phyloP scores from a whole-genome alignment of 1,284 basidiomycete species.

The Moesziomyces parantarcticus region DNA sequence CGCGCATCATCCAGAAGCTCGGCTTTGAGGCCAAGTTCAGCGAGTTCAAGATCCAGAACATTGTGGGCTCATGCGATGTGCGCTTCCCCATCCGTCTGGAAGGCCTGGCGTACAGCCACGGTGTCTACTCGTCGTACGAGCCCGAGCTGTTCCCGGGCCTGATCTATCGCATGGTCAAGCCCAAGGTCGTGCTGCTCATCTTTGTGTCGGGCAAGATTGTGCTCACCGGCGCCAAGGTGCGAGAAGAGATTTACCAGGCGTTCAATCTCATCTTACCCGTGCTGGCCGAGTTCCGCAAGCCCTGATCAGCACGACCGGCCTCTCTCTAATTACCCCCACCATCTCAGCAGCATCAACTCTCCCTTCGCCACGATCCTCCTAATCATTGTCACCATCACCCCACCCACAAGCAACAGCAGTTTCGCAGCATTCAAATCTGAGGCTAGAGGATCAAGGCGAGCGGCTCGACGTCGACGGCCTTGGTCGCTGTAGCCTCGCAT shows the following conservation, averaged over 20 bases:
- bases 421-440: slow-evolving; percentile 29
- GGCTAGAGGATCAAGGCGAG: neutral
- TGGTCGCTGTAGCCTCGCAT: neutral
- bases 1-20: slow-evolving; percentile 98
- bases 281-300: slow-evolving; percentile 69
- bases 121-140: slow-evolving; percentile 97
- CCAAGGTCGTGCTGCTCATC: slow-evolving; percentile 97
- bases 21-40: slow-evolving; percentile 99
- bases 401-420: slow-evolving; percentile 39
- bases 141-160: slow-evolving; percentile 99
- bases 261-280: slow-evolving; percentile 94
- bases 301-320: slow-evolving; percentile 31
- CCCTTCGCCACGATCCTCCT: neutral
- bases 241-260: slow-evolving; percentile 99
- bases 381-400: neutral
- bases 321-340: slow-evolving; percentile 31
- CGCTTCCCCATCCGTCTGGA: slow-evolving; percentile 99
- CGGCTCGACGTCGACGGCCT: slow-evolving; percentile 25
- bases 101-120: slow-evolving; percentile 96
- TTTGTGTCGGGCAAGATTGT: slow-evolving; percentile 99
- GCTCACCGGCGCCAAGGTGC: slow-evolving; percentile 96
- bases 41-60: slow-evolving; percentile 99
- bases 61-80: slow-evolving; percentile 94
- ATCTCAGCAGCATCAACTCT: slow-evolving; percentile 34
- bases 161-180: slow-evolving; percentile 99